Percentiles rank a stretch among this genome's conserved stretches.
Evolutionary conservation across 139 green algal genomes (phyloP).

Genomic region (Pleodorina starrii): DNA sequence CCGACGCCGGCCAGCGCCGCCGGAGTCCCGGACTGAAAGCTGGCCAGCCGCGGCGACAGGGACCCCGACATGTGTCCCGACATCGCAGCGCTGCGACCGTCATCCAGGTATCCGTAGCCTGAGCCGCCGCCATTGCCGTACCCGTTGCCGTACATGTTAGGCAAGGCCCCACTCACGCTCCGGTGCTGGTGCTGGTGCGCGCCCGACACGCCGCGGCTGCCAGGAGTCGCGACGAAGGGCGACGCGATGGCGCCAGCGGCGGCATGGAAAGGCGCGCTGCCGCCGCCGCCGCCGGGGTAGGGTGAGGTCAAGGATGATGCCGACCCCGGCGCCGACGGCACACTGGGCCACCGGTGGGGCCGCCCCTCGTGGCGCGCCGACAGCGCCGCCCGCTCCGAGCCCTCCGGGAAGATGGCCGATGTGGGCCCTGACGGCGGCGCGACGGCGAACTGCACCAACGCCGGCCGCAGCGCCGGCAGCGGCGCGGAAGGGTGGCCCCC

Average conservation of each 20-base stretch:
- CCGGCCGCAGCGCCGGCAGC: neutral
- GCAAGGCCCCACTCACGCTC: neutral
- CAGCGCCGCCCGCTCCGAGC: too few relatives aligned
- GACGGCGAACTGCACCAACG: too few relatives aligned
- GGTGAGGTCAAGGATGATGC: too few relatives aligned
- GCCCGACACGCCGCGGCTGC: neutral
- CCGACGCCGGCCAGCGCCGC: neutral
- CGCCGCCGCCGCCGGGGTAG: neutral
- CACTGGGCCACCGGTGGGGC: too few relatives aligned
- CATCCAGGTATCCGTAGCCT: neutral
- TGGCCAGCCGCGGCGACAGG: conserved; percentile 5
- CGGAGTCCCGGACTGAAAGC: neutral
- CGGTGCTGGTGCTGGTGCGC: neutral
- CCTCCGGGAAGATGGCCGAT: too few relatives aligned
- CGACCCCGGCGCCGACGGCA: too few relatives aligned
- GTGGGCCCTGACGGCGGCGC: too few relatives aligned
- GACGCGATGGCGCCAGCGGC: neutral
- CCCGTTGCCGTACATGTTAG: neutral
- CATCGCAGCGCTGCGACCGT: too few relatives aligned
- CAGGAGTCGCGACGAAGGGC: neutral
- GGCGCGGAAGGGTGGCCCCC: neutral
- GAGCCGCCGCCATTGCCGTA: neutral
- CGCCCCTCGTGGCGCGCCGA: too few relatives aligned
- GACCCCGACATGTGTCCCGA: neutral
- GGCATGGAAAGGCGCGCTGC: neutral